A percentile compares a stretch with the other conserved stretches of the same genome.
Evolutionary conservation across 2,329 filamentous ascomycete species (phyloP).

Genomic region (Cryphonectria carpinicola): DNA sequence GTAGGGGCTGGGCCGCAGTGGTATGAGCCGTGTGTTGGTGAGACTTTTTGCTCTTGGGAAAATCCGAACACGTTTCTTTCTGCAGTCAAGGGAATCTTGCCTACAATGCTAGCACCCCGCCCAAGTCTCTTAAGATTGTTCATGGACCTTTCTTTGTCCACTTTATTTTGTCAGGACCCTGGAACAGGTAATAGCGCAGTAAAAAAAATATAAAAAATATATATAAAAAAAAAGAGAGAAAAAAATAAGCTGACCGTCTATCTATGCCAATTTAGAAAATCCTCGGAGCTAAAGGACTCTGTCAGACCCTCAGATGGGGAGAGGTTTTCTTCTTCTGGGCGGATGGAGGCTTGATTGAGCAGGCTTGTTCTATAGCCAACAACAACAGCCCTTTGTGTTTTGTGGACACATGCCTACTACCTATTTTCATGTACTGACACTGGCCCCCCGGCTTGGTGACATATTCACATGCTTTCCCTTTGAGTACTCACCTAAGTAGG

Average conservation of each 20-base stretch:
- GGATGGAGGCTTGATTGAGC: neutral
- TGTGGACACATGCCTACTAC: neutral
- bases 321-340: neutral
- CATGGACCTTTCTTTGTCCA: neutral
- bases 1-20: neutral
- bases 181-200: neutral
- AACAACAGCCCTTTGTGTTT: neutral
- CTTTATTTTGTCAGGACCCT: neutral
- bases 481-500: neutral
- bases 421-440: neutral
- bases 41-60: neutral
- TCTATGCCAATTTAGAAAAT: neutral
- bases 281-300: neutral
- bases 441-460: neutral
- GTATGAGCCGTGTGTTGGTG: neutral
- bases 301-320: neutral
- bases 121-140: slow-evolving; percentile 3
- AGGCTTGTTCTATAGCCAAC: neutral
- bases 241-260: neutral
- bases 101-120: neutral
- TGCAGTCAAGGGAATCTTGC: neutral
- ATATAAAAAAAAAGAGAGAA: neutral
- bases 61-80: neutral
- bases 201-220: no score
- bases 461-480: neutral